phyloP scores from a whole-genome alignment of 805 yeast species.

The Hanseniaspora mollemarum region DNA sequence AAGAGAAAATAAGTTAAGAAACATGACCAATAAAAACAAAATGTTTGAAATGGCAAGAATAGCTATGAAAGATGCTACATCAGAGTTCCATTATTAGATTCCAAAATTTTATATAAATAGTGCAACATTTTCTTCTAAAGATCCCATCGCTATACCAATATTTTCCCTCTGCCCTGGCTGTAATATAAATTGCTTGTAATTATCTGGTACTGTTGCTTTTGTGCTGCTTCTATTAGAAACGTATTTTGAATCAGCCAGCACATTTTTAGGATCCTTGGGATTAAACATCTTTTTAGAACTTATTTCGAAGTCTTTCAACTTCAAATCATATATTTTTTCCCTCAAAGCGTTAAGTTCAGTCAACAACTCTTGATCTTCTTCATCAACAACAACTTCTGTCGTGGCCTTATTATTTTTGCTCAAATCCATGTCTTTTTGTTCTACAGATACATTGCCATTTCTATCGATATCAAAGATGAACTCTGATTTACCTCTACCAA shows the following conservation, averaged over 20 bases:
- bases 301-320: conserved; percentile 9
- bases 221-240: background rate
- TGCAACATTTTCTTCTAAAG: conserved; percentile 13
- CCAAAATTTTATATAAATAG: no score
- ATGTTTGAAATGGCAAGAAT: conserved; percentile 65
- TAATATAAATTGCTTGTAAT: background rate
- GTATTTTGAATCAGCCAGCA: conserved; percentile 29
- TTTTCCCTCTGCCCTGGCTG: background rate
- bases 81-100: conserved; percentile 56
- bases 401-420: conserved; percentile 23
- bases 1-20: conserved; percentile 35
- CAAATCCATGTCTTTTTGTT: conserved; percentile 33
- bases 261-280: conserved; percentile 28
- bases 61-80: conserved; percentile 51
- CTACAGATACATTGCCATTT: conserved; percentile 67
- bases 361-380: conserved; percentile 29
- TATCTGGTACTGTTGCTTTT: background rate
- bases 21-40: conserved; percentile 58
- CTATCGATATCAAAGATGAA: conserved; percentile 62
- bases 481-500: conserved; percentile 65
- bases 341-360: conserved; percentile 29
- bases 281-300: conserved; percentile 16
- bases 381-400: conserved; percentile 26
- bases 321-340: conserved; percentile 21
- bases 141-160: conserved; percentile 5